phyloP scores from a whole-genome alignment of 768 basidiomycete species.

The Lactifluus pinguis region DNA sequence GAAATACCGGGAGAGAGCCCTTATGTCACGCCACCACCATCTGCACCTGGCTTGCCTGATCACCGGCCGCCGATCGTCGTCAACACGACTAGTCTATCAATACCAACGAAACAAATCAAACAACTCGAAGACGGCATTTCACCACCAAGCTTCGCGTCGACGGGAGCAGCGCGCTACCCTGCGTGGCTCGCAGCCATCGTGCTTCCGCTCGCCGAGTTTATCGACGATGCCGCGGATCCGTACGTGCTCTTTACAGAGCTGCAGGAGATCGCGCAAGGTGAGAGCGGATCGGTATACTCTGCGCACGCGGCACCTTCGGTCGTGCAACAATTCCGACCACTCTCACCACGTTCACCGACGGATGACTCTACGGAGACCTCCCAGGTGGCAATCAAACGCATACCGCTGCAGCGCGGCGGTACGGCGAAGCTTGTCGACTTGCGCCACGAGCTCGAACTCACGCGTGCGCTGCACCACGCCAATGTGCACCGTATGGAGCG shows the following conservation, averaged over 20 bases:
- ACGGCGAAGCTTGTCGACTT: conserved; percentile 58
- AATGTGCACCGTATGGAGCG: conserved; percentile 61
- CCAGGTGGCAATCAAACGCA: conserved; percentile 70
- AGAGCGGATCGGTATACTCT: conserved; percentile 62
- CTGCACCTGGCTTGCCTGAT: neutral
- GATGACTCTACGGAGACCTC: neutral
- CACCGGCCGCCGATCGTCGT: neutral
- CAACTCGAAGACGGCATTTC: neutral
- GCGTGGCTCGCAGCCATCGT: conserved; percentile 58
- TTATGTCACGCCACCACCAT: conserved; percentile 1
- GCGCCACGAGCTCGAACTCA: conserved; percentile 47
- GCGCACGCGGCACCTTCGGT: conserved; percentile 23
- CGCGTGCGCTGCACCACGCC: conserved; percentile 48
- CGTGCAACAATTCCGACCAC: conserved; percentile 6
- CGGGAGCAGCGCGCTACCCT: conserved; percentile 33
- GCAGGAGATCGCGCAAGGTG: conserved; percentile 76
- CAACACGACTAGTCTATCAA: neutral
- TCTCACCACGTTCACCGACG: conserved; percentile 4
- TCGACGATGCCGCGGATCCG: conserved; percentile 55
- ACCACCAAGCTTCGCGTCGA: neutral
- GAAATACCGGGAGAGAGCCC: neutral
- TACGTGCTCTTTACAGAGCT: conserved; percentile 55
- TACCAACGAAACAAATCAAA: neutral
- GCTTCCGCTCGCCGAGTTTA: conserved; percentile 50
- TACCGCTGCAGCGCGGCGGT: conserved; percentile 49